phyloP scores from a whole-genome alignment of 345 rosid genomes.

The Gossypium arboreum region DNA sequence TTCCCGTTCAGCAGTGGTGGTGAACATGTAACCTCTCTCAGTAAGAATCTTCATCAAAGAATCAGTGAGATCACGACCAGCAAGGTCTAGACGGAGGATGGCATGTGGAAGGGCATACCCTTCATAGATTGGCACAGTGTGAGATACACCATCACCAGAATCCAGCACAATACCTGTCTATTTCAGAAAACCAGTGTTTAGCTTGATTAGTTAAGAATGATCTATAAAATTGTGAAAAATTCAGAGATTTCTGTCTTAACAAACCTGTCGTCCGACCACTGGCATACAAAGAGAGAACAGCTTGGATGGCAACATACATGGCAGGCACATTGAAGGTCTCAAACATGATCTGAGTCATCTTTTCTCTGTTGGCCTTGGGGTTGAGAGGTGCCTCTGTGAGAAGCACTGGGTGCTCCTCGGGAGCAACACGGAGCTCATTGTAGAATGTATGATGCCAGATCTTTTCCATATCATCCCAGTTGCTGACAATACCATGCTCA shows the following conservation, averaged over 20 bases:
- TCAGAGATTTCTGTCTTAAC: neutral
- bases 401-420: constrained; percentile 46
- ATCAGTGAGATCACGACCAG: constrained; percentile 43
- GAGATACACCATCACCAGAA: constrained; percentile 27
- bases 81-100: constrained; percentile 29
- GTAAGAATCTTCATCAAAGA: constrained; percentile 39
- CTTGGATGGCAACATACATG: constrained; percentile 96
- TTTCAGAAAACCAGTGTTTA: neutral
- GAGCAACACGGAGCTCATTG: constrained; percentile 49
- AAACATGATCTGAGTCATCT: constrained; percentile 92
- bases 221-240: neutral
- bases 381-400: constrained; percentile 43
- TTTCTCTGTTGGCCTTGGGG: constrained; percentile 23
- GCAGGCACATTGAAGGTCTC: constrained; percentile 91
- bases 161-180: constrained; percentile 19
- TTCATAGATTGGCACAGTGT: constrained; percentile 25
- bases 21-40: constrained; percentile 48
- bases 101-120: constrained; percentile 26
- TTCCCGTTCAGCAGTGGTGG: constrained; percentile 80
- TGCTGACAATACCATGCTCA: constrained; percentile 45
- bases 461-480: constrained; percentile 79
- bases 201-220: neutral
- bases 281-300: constrained; percentile 42
- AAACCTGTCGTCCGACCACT: constrained; percentile 25
- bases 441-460: constrained; percentile 97